Base-by-base conservation (phyloP, 257 asterid genomes). In the Pogostemon cablin region DNA sequence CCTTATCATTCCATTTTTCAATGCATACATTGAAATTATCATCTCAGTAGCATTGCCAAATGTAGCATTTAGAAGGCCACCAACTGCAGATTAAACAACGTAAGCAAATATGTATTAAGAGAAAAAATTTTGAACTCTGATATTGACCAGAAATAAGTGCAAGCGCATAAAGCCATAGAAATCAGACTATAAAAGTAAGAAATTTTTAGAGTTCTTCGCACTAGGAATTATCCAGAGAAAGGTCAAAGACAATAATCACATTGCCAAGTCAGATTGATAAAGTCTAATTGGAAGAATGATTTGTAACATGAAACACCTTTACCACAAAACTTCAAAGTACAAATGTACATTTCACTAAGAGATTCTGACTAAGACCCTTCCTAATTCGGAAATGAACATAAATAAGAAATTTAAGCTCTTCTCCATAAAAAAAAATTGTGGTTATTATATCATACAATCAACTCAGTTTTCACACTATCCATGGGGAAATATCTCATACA, bases 31-130 rank as follows among this genome's bases (percentile, higher is more conserved):
- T 0, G 97, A 88, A 62, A 91, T 95, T 62, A 95, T 95, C 99
- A 95, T 91, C 80, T 95, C 99, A 1, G 99, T 95, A 32, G 97
- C 97, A 73, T 91, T 95, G 61, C 99, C 99, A 67, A 95, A 91
- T 63, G 98, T 95, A 34, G 98, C 99, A 76, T 91, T 95, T 65
- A 95, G 81, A 74, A 95, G 93, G 72, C 99, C 99, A 4, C 99
- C 99, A 63, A 95, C 99, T 95, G 92, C 80, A 71, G 59, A 71
- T 76, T 63, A 60, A 73, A 65, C 53, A 43, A 68, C 38, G 20
- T 47, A 61, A 52, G 11, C 34, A 34, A 52, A 34, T 34, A 52
- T 52, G 12, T 12, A 1, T 17, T 25, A 25, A 25, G 59, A 20
- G 37, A 54, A 62, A 15, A n/a, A 10, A 60, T 9, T 8, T 44